These are phyloP conservation scores for Trypanosoma mega DNA, from an alignment of 208 protist species.

Conservation along the genomic window DNA sequence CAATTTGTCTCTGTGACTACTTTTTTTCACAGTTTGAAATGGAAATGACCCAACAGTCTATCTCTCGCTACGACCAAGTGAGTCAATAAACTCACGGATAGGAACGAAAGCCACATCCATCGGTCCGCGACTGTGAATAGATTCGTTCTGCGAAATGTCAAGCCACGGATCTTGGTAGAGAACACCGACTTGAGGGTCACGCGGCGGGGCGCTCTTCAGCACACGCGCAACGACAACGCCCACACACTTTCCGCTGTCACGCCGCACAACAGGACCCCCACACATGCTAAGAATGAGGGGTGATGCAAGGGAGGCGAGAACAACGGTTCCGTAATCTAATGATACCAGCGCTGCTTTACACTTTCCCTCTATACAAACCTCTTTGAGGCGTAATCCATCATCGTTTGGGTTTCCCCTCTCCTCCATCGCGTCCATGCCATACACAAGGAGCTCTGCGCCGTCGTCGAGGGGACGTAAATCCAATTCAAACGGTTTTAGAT, in stretches of 20 bases:
- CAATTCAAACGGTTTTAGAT: constrained; percentile 50
- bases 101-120: constrained; percentile 81
- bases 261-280: constrained; percentile 83
- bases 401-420: constrained; percentile 83
- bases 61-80: constrained; percentile 66
- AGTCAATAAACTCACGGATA: constrained; percentile 66
- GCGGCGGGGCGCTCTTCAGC: constrained; percentile 53
- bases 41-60: too few relatives aligned
- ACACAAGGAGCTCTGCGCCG: constrained; percentile 61
- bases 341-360: constrained; percentile 76
- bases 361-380: constrained; percentile 40
- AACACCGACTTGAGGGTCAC: constrained; percentile 34
- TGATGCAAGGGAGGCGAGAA: constrained; percentile 49
- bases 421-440: constrained; percentile 54
- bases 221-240: constrained; percentile 81
- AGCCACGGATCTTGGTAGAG: constrained; percentile 77
- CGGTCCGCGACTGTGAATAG: constrained; percentile 44
- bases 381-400: constrained; percentile 51
- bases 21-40: too few relatives aligned
- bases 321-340: constrained; percentile 84
- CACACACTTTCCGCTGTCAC: constrained; percentile 73
- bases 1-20: too few relatives aligned
- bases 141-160: constrained; percentile 69
- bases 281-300: constrained; percentile 75
- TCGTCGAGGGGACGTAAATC: constrained; percentile 67